Evolutionary conservation across 2,329 filamentous ascomycete species (phyloP), one percentile per base, ranked within the genome.

Genomic region (Microdochium trichocladiopsis): DNA sequence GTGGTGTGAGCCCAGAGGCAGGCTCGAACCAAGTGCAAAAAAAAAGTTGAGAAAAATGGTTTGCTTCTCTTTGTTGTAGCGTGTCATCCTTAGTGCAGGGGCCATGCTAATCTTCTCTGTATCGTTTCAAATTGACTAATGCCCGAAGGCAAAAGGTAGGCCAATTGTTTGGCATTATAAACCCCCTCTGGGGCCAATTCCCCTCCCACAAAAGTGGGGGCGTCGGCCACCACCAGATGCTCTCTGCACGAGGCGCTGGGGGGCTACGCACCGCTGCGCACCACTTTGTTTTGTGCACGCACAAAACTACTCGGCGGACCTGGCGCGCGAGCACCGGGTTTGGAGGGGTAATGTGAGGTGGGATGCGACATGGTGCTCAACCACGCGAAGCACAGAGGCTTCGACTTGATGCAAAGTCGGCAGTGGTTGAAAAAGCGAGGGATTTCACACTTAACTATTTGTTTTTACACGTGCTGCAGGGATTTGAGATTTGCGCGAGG

Each of bases 81-180:
- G 86, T 91, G 87, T 92, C 88, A 93, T 92, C 88, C 88, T 93
- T 93, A 92, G 88, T 84, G 79, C 81, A 84, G 80, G 81, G 85
- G 84, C 84, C 84, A 88, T 88, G 85, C 86, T 56, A 62, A 62
- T 61, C 60, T 61, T 60, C 61, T 63, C 59, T 61, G 59, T 62
- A 62, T 63, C 61, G 62, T 64, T 64, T 63, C 62, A 64, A 63
- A 64, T 64, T 63, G 62, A 64, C 62, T 61, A 63, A 62, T 64
- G 62, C 62, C 62, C 62, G 62, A 63, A 64, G 62, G 62, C 62
- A 41, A 59, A 57, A 57, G 45, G 53, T 49, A 51, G 3, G 5
- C 41, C 41, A 45, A 45, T 16, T 22, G 18, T 18, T 45, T 45
- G 18, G 41, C 16, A 22, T 8, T 45, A 45, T 45, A 45, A 18